phyloP scores from a whole-genome alignment of 2,329 filamentous ascomycete genomes.

The Pseudogymnoascus destructans region DNA sequence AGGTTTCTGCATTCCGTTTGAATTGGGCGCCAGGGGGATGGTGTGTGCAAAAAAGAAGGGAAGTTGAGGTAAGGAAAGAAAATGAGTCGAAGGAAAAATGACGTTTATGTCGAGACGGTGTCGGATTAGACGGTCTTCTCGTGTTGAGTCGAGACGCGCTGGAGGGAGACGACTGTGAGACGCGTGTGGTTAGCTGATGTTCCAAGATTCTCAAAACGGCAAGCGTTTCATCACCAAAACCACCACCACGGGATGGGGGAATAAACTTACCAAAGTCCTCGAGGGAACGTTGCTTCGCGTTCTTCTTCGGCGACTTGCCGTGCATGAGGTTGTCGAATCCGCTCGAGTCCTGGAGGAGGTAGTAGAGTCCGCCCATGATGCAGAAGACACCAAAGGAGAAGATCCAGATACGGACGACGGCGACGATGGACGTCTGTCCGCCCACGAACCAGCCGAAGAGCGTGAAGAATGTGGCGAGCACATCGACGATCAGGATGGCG shows the following conservation, averaged over 20 bases:
- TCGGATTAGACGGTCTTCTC: conserved; percentile 62
- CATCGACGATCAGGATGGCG: conserved; percentile 69
- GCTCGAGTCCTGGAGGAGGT: conserved; percentile 66
- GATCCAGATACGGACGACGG: conserved; percentile 79
- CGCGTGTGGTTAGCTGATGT: conserved; percentile 34
- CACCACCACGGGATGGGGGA: background rate
- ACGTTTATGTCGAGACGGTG: background rate
- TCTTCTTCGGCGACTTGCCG: conserved; percentile 71
- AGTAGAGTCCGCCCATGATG: conserved; percentile 61
- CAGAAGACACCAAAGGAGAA: conserved; percentile 86
- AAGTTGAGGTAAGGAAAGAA: background rate
- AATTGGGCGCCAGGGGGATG: background rate
- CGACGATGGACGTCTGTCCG: conserved; percentile 61
- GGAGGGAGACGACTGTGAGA: conserved; percentile 63
- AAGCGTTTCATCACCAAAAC: background rate
- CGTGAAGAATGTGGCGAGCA: conserved; percentile 74
- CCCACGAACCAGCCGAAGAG: conserved; percentile 72
- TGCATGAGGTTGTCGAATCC: conserved; percentile 91
- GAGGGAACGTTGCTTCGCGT: conserved; percentile 68
- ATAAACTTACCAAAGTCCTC: conserved; percentile 75
- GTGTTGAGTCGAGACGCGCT: conserved; percentile 84
- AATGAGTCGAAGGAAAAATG: background rate
- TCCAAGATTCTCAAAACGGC: background rate
- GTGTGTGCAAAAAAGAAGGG: background rate
- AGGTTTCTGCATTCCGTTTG: background rate